These are phyloP conservation scores for Linum trigynum DNA, from an alignment of 345 rosid species.

Conservation along the genomic window DNA sequence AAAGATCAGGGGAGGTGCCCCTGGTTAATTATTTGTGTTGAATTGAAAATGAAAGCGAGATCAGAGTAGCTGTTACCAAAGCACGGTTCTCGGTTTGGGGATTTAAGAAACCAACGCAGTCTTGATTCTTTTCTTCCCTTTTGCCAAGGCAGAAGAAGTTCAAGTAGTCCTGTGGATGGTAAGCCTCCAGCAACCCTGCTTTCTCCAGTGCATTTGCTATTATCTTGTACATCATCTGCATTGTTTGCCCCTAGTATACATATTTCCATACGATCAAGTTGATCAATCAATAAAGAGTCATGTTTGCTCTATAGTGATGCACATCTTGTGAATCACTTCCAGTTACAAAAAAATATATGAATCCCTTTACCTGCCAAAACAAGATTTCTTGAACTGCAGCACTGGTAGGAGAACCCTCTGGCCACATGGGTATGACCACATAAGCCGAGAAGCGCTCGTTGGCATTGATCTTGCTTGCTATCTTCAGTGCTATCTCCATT, in stretches of 20 bases:
- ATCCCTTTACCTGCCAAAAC: slow-evolving; percentile 51
- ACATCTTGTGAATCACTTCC: neutral
- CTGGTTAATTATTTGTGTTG: neutral
- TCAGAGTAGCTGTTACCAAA: slow-evolving; percentile 19
- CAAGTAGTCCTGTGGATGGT: slow-evolving; percentile 49
- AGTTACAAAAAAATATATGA: neutral
- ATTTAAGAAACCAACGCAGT: slow-evolving; percentile 7
- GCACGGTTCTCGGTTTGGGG: slow-evolving; percentile 33
- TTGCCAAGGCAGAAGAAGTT: slow-evolving; percentile 72
- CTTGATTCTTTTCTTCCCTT: slow-evolving; percentile 30
- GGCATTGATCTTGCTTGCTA: slow-evolving; percentile 44
- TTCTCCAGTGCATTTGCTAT: slow-evolving; percentile 38
- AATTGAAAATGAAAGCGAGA: neutral
- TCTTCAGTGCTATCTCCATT: slow-evolving; percentile 59
- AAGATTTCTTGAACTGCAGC: slow-evolving; percentile 60
- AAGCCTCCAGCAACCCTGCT: slow-evolving; percentile 30
- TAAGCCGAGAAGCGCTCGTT: slow-evolving; percentile 46
- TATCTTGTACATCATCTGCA: slow-evolving; percentile 59
- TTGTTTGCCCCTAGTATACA: slow-evolving; percentile 46
- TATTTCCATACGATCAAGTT: no score
- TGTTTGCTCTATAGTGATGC: neutral
- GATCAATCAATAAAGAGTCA: slow-evolving; percentile 7
- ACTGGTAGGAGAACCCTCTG: slow-evolving; percentile 59
- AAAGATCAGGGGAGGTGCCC: neutral
- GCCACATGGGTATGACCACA: slow-evolving; percentile 63